Percentiles rank a stretch among this genome's conserved stretches.
phyloP scores from a whole-genome alignment of 345 rosid species.

The Murraya paniculata region DNA sequence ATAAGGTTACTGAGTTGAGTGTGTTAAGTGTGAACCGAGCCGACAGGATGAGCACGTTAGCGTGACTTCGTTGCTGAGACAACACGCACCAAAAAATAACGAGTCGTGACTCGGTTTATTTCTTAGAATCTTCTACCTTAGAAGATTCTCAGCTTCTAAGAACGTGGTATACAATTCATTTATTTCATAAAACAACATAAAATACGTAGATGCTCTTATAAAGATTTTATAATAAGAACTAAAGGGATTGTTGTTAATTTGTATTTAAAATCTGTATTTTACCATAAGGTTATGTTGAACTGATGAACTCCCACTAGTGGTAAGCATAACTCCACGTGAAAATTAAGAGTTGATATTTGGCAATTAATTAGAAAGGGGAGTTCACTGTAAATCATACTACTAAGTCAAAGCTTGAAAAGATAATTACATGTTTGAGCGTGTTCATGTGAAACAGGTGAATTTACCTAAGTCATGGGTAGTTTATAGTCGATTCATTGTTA shows the following conservation, averaged over 20 bases:
- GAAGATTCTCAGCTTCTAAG: constrained; percentile 6
- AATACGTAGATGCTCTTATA: too few species aligned
- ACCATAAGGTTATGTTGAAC: too few species aligned
- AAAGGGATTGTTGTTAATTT: too few species aligned
- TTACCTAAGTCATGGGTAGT: too few species aligned
- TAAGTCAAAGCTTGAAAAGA: too few species aligned
- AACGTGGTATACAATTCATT: not conserved
- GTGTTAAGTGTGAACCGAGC: not conserved
- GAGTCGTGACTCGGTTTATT: constrained; percentile 7
- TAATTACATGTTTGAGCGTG: too few species aligned
- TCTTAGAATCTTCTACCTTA: constrained; percentile 13
- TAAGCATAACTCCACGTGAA: not conserved
- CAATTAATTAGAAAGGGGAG: not conserved
- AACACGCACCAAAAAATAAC: not conserved
- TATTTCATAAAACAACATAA: too few species aligned
- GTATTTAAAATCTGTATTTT: too few species aligned
- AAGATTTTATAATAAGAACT: too few species aligned
- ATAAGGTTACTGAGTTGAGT: not conserved
- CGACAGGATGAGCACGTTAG: constrained; percentile 15
- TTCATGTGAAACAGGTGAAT: too few species aligned
- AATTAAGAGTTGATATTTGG: not conserved
- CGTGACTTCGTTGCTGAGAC: constrained; percentile 31
- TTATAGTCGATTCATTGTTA: not conserved
- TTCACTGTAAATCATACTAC: too few species aligned
- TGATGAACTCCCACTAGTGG: not conserved